Evolutionary conservation across 1,284 basidiomycete genomes (phyloP), one percentile per base, ranked within the genome.

Genomic region (Psilocybe mexicana): DNA sequence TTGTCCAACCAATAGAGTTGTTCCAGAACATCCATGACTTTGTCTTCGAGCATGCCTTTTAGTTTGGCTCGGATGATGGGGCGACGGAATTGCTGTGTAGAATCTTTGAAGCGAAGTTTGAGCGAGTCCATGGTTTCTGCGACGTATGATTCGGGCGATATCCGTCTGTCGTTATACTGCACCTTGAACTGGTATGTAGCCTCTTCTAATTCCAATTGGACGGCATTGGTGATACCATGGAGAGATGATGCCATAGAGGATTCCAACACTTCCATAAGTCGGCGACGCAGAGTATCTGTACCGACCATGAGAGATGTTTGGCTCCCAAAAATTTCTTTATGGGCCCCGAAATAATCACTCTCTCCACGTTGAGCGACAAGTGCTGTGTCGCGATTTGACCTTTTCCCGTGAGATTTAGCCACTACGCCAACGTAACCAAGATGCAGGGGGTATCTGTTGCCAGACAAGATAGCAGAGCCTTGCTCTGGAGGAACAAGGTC

Each of bases 161-260:
- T 93, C 26, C 92, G 85, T 23, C 94, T 87, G 74, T 99, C 97
- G 71, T 99, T 99, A 80, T 99, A 99, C 73, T 98, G 94, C 0
- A 99, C 96, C 75, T 99, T 99, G 85, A 99, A 99, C 73, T 98
- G 96, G 73, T 99, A 99, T 28, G 88, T 88, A 1, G 96, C 90
- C 69, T 98, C 96, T 73, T 99, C 96, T 11, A 98, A 83, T 73
- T 99, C 97, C 36, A 97, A 85, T 68, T 97, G 95, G 3, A 99
- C 96, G 1, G 94, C 93, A 70, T 98, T 98, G 53, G 94, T 93
- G 70, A 99, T 98, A 1, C 92, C 89, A 67, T 98, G 94, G 8
- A 99, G 80, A 43, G 93, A 95, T 0, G 92, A 91, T 0, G 95
- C 93, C 96, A 99, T 99, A 43, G 92, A 94, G 24, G 94, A 94